A percentile compares a stretch with the other conserved stretches of the same genome.
Conservation (phyloP, 163 green algal genomes). For the Coccomyxa subellipsoidea region DNA sequence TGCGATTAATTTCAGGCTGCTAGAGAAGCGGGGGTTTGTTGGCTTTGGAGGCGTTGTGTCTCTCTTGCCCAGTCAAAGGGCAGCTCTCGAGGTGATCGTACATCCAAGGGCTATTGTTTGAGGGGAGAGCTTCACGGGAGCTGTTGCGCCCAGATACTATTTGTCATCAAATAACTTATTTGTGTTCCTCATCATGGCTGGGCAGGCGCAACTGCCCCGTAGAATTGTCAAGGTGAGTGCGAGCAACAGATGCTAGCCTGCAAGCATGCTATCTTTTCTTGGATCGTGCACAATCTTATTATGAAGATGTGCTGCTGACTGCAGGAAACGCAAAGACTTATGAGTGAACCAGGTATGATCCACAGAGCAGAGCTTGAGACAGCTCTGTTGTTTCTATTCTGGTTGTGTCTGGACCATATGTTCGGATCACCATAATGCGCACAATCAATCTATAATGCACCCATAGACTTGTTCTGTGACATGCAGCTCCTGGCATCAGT, state of each 20-base stretch:
- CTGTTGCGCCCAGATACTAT: not conserved
- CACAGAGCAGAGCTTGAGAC: not conserved
- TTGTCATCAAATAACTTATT: not conserved
- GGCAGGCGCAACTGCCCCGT: conserved; percentile 57
- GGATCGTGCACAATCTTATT: not conserved
- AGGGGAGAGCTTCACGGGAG: too few relatives aligned
- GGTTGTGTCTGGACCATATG: not conserved
- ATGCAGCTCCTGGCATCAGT: conserved; percentile 90
- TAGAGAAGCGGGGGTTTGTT: too few relatives aligned
- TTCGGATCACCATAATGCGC: not conserved
- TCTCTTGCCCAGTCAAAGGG: too few relatives aligned
- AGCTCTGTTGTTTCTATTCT: not conserved
- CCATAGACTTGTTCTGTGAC: not conserved
- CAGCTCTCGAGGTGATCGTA: too few relatives aligned
- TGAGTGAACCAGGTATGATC: conserved; percentile 81
- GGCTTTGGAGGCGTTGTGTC: too few relatives aligned
- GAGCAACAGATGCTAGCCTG: not conserved
- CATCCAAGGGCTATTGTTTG: too few relatives aligned
- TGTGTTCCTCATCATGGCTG: not conserved
- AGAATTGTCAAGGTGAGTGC: conserved; percentile 78
- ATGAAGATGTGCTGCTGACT: not conserved
- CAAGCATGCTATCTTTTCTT: not conserved
- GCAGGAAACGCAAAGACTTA: conserved; percentile 94
- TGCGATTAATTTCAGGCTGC: too few relatives aligned
- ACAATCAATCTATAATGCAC: not conserved